Percentiles rank a stretch among this genome's conserved stretches.
Conservation (phyloP, 1,284 basidiomycete genomes). For the Ustilago nuda region DNA sequence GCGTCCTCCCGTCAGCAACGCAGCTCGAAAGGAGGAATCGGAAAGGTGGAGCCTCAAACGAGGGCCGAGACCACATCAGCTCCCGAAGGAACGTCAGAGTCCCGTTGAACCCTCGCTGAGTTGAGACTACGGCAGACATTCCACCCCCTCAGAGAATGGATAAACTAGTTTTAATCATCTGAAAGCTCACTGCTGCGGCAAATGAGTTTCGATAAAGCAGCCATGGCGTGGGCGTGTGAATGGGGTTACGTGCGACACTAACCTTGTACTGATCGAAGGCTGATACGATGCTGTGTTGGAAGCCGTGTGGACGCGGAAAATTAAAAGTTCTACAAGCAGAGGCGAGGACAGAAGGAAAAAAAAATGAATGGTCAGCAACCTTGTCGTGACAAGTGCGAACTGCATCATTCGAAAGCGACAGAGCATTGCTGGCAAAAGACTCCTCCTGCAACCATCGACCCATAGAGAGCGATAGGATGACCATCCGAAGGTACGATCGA, state of each 20-base stretch:
- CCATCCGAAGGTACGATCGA: too few species aligned
- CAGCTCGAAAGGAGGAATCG: conserved; percentile 21
- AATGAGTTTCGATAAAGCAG: neutral
- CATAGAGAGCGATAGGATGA: neutral
- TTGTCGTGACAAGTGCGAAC: neutral
- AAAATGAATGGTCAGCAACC: conserved; percentile 11
- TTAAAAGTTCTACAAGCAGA: neutral
- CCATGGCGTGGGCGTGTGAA: neutral
- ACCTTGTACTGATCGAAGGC: conserved; percentile 10
- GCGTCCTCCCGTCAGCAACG: conserved; percentile 24
- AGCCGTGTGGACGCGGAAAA: too few species aligned
- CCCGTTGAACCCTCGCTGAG: conserved; percentile 9
- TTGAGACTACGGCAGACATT: conserved; percentile 41
- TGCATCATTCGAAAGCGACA: neutral
- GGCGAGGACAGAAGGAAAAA: neutral
- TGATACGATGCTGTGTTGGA: neutral
- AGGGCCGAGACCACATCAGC: conserved; percentile 10
- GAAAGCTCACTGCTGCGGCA: conserved; percentile 1
- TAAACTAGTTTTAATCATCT: conserved; percentile 60
- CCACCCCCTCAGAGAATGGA: conserved; percentile 60
- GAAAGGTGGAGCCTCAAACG: conserved; percentile 29
- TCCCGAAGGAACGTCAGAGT: conserved; percentile 9
- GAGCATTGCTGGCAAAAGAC: conserved; percentile 7
- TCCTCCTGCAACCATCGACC: conserved; percentile 19
- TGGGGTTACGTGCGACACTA: conserved; percentile 10